Conservation (phyloP, 1,139 yeast genomes). For the Hansenula sp. region DNA sequence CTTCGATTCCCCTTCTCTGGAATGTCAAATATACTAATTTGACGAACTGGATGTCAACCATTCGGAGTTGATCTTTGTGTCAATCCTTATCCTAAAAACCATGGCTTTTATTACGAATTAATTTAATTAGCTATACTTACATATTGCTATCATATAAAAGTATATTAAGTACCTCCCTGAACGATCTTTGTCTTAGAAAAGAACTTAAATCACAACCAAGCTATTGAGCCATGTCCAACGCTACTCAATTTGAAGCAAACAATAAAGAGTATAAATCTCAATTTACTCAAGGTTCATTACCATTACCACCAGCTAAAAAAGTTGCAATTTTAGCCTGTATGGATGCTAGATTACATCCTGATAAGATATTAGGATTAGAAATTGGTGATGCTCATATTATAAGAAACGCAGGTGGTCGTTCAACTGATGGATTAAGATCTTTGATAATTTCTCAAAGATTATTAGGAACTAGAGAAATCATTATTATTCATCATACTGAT, state of each 20-base stretch:
- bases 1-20: no score
- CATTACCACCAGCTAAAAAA: slow-evolving; percentile 35
- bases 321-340: slow-evolving; percentile 37
- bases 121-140: no score
- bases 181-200: no score
- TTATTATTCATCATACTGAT: slow-evolving; percentile 38
- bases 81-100: no score
- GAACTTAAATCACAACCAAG: no score
- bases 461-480: slow-evolving; percentile 35
- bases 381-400: slow-evolving; percentile 44
- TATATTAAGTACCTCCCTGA: no score
- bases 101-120: no score
- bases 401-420: slow-evolving; percentile 42
- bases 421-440: slow-evolving; percentile 36
- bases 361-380: slow-evolving; percentile 32
- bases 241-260: not conserved
- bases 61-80: no score
- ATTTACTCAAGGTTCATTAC: slow-evolving; percentile 3
- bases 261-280: not conserved
- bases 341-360: slow-evolving; percentile 43
- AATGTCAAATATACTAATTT: no score
- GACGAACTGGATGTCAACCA: no score
- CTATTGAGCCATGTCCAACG: not conserved
- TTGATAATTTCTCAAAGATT: slow-evolving; percentile 34
- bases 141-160: no score